Conservation (phyloP, 2,329 filamentous ascomycete genomes). For the Rhynchosporium graminicola region DNA sequence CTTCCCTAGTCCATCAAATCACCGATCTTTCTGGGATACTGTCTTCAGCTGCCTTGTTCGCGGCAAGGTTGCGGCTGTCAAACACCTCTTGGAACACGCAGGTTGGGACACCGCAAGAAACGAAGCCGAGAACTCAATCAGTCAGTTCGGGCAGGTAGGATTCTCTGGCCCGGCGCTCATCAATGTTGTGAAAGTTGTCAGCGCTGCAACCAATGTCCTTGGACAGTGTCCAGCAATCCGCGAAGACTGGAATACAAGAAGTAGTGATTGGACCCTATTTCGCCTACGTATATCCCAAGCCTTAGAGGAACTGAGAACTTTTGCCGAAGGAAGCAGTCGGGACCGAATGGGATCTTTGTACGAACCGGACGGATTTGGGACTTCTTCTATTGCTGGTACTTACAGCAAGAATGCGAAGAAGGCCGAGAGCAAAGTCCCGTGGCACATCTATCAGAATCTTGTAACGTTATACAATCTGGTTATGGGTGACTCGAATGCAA, state of each 20-base stretch:
- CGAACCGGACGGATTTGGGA: constrained; percentile 44
- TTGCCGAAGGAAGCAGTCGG: constrained; percentile 72
- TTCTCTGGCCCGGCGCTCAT: constrained; percentile 77
- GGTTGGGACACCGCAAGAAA: constrained; percentile 76
- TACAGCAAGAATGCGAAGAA: constrained; percentile 68
- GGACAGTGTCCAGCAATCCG: constrained; percentile 70
- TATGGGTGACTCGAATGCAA: constrained; percentile 72
- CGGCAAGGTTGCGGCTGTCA: constrained; percentile 68
- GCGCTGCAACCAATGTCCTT: constrained; percentile 68
- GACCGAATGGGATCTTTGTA: constrained; percentile 38
- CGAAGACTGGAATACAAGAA: constrained; percentile 80
- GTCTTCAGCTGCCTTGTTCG: constrained; percentile 74
- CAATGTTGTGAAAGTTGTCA: constrained; percentile 73
- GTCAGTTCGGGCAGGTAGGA: constrained; percentile 51
- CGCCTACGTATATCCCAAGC: constrained; percentile 71
- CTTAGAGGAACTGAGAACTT: constrained; percentile 69
- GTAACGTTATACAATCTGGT: constrained; percentile 79
- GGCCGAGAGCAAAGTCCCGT: constrained; percentile 84
- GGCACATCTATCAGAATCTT: constrained; percentile 85
- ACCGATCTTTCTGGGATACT: constrained; percentile 81
- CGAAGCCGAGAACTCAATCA: constrained; percentile 61
- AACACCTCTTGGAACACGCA: constrained; percentile 69
- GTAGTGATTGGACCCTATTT: constrained; percentile 81
- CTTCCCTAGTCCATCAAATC: constrained; percentile 72
- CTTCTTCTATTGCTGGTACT: constrained; percentile 54